Base-by-base conservation (phyloP, 257 asterid species). In the Fraxinus excelsior region DNA sequence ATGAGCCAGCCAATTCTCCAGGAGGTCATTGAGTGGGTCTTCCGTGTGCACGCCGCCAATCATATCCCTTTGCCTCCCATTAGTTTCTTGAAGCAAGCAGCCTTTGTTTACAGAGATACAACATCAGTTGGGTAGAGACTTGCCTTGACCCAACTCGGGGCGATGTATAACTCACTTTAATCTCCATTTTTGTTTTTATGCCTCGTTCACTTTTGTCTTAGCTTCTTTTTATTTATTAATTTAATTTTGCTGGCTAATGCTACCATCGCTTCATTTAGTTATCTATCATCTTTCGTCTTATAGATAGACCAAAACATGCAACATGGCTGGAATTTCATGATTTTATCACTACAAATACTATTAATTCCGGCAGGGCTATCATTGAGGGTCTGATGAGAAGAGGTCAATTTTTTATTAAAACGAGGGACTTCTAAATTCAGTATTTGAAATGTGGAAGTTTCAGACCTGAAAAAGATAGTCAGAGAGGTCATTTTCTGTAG, bases 281-380 rank as follows among this genome's bases (percentile, higher is more conserved):
- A 49, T 49, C 21, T 32, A 32, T 32, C 35, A 49, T 49, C 7
- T 49, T 14, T 49, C 7, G 35, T 32, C 35, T 32, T 32, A 32
- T 32, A 4, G 35, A 32, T 32, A 4, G 35, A 32, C 35, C 35
- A 32, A 32, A 32, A 32, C 11, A 19, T 49, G 16, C 18, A 86
- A 62, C 97, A 93, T 14, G 82, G 74, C 18, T 74, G 81, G 82
- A 91, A 90, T 28, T 80, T 75, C 78, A 73, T 78, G 73, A 87
- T 64, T 32, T 78, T 78, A 82, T 84, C 90, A 42, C 97, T 87
- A 86, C 98, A 93, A 28, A 93, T 90, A 38, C 83, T 92, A 9
- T 19, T 21, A 67, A 90, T 93, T 34, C 97, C 94, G 0, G 87
- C 16, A 37, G 91, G 91, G 83, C 96, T 93, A 40, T 94, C 91